Percentiles rank a stretch among this genome's conserved stretches.
Conservation (phyloP, 2,329 filamentous ascomycete genomes). For the Colletotrichum ledebouriae region DNA sequence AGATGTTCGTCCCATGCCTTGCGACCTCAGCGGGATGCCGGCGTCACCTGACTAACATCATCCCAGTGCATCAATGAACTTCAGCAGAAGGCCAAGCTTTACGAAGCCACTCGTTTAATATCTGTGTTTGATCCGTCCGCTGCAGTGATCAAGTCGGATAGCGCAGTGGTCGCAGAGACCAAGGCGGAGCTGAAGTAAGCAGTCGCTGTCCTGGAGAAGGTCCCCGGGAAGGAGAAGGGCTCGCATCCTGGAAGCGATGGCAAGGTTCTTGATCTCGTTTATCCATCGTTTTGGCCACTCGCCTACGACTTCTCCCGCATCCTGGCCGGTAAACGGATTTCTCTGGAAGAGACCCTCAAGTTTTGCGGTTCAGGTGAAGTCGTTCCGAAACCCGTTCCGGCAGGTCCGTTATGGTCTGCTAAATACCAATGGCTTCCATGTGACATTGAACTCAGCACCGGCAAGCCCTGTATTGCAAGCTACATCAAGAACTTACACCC, state of each 20-base stretch:
- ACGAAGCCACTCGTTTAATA: slow-evolving; percentile 50
- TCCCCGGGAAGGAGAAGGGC: slow-evolving; percentile 64
- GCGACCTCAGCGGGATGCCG: neutral
- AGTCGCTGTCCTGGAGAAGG: slow-evolving; percentile 63
- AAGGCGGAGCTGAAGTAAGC: slow-evolving; percentile 56
- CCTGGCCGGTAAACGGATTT: slow-evolving; percentile 48
- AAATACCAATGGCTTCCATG: slow-evolving; percentile 64
- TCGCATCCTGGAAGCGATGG: slow-evolving; percentile 71
- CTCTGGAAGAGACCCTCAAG: slow-evolving; percentile 54
- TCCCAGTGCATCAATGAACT: slow-evolving; percentile 52
- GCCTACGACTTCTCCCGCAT: slow-evolving; percentile 63
- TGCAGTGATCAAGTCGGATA: slow-evolving; percentile 54
- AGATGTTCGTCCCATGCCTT: slow-evolving; percentile 44
- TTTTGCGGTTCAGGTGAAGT: slow-evolving; percentile 51
- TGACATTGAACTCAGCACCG: slow-evolving; percentile 58
- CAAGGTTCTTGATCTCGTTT: slow-evolving; percentile 72
- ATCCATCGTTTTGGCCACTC: slow-evolving; percentile 74
- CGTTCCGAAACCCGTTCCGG: slow-evolving; percentile 41
- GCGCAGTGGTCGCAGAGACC: slow-evolving; percentile 45
- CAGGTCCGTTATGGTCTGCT: slow-evolving; percentile 43
- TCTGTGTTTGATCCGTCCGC: slow-evolving; percentile 51
- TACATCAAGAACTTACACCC: slow-evolving; percentile 70
- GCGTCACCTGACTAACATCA: slow-evolving; percentile 10
- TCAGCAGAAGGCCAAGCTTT: slow-evolving; percentile 50
- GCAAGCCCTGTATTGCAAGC: slow-evolving; percentile 57